A percentile compares a stretch with the other conserved stretches of the same genome.
Conservation (phyloP, 345 rosid genomes). For the Erysimum cheiranthoides region DNA sequence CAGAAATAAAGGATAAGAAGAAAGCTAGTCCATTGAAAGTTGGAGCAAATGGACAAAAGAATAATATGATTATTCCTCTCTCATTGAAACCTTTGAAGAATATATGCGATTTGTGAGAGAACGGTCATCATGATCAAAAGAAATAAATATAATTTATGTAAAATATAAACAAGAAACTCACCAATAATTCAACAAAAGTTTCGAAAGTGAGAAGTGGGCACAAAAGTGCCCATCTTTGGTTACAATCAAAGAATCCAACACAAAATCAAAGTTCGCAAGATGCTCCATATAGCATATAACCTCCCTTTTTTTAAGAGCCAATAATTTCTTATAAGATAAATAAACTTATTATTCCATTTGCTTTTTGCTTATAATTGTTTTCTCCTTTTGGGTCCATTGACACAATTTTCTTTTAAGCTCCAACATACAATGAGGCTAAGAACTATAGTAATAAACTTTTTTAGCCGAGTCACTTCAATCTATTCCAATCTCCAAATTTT, state of each 20-base stretch:
- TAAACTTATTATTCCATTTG: conserved; percentile 37
- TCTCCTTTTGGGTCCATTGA: conserved; percentile 43
- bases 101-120: conserved; percentile 38
- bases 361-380: conserved; percentile 22
- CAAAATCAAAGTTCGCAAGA: conserved; percentile 46
- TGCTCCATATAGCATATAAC: conserved; percentile 43
- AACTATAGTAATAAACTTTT: conserved; percentile 7
- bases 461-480: conserved; percentile 40
- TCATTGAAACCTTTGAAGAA: conserved; percentile 39
- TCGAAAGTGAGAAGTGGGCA: conserved; percentile 48
- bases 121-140: conserved; percentile 39
- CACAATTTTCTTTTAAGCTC: conserved; percentile 39
- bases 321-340: conserved; percentile 36
- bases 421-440: conserved; percentile 47
- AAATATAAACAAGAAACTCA: conserved; percentile 14
- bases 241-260: conserved; percentile 50
- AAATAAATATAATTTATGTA: conserved; percentile 4
- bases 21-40: conserved; percentile 47
- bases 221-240: conserved; percentile 44
- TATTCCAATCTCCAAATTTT: conserved; percentile 22
- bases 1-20: conserved; percentile 40
- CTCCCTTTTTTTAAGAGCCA: conserved; percentile 38
- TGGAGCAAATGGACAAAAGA: conserved; percentile 44
- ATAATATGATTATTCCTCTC: conserved; percentile 44
- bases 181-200: conserved; percentile 46